Percentiles rank a stretch among this genome's conserved stretches.
Conservation (phyloP, 345 rosid species). For the Salix viminalis region DNA sequence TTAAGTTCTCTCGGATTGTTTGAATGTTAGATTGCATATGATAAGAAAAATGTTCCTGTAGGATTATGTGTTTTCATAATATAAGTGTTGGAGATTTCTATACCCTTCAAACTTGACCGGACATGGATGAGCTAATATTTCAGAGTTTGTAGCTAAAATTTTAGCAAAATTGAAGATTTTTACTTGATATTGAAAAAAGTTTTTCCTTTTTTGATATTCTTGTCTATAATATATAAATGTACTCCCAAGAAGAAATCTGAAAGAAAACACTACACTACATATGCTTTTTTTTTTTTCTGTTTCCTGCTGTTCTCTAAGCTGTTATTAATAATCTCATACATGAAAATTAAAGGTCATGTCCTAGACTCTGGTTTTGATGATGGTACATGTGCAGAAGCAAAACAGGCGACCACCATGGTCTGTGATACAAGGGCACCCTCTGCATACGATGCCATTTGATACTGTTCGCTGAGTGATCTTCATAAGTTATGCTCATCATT, state of each 20-base stretch:
- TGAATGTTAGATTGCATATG: neutral
- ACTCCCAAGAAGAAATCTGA: neutral
- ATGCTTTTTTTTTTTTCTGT: neutral
- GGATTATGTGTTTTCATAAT: neutral
- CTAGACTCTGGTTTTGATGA: neutral
- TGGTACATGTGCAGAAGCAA: slow-evolving; percentile 45
- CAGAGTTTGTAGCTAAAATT: neutral
- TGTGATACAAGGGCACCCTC: slow-evolving; percentile 54
- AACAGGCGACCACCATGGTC: slow-evolving; percentile 83
- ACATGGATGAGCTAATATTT: neutral
- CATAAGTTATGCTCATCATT: neutral
- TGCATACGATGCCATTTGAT: slow-evolving; percentile 32
- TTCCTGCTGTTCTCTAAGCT: neutral
- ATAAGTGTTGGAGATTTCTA: neutral
- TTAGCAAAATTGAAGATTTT: neutral
- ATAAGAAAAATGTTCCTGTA: neutral
- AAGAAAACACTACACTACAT: neutral
- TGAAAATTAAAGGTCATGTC: neutral
- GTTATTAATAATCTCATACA: no score
- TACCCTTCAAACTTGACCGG: neutral
- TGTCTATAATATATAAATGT: neutral
- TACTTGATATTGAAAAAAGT: neutral
- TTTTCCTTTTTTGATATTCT: neutral
- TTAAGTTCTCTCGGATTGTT: neutral
- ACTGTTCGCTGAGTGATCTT: slow-evolving; percentile 18